Evolutionary conservation across 768 basidiomycete species (phyloP).

Genomic region (Termitomyces heimii): DNA sequence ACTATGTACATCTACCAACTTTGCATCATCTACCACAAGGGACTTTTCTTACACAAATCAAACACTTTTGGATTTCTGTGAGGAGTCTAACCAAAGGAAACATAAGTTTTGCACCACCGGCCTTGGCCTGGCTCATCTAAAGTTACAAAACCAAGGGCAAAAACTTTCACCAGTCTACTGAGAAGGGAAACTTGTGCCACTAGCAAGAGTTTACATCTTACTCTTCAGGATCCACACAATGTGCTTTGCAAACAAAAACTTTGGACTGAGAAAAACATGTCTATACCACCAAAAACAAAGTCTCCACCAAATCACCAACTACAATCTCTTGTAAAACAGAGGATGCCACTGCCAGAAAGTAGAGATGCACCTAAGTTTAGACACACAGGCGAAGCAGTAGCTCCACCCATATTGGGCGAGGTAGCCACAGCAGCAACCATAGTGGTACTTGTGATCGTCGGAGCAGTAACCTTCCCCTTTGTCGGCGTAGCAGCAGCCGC

Average conservation of each 20-base stretch:
- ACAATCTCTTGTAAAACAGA: too few species aligned
- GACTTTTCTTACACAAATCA: too few species aligned
- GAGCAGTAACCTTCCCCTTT: constrained; percentile 20
- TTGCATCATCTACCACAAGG: background rate
- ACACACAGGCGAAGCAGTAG: background rate
- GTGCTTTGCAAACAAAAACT: too few species aligned
- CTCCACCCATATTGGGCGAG: constrained; percentile 8
- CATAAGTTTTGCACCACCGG: background rate
- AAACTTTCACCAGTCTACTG: background rate
- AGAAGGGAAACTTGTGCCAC: background rate
- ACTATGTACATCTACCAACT: too few species aligned
- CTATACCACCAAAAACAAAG: too few species aligned
- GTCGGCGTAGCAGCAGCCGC: constrained; percentile 32
- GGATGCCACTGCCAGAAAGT: too few species aligned
- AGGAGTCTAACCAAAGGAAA: background rate
- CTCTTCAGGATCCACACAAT: too few species aligned
- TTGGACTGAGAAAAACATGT: too few species aligned
- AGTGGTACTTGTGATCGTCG: background rate
- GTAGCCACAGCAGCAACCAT: constrained; percentile 13
- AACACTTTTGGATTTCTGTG: background rate
- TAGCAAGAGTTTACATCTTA: background rate
- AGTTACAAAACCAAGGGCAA: background rate
- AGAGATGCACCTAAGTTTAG: too few species aligned
- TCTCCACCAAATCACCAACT: too few species aligned
- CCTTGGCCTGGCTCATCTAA: background rate